Conservation (phyloP, 202 grass and related monocot genomes). For the Carex arenaria region DNA sequence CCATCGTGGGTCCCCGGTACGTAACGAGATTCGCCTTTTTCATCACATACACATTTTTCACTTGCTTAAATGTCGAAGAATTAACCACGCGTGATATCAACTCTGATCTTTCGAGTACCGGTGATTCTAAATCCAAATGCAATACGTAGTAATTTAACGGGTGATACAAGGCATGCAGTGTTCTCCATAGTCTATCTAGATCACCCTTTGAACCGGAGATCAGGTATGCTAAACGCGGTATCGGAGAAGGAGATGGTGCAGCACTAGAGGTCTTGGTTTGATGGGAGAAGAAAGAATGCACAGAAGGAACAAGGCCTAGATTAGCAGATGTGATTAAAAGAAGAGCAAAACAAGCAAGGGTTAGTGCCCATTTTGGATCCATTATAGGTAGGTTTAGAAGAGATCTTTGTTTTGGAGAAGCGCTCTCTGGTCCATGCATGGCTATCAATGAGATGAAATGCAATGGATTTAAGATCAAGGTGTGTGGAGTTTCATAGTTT, state of each 20-base stretch:
- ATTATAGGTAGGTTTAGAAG: slow-evolving; percentile 26
- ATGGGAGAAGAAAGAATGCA: slow-evolving; percentile 24
- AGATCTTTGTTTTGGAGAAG: slow-evolving; percentile 21
- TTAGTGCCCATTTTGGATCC: slow-evolving; percentile 44
- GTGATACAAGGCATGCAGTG: slow-evolving; percentile 71
- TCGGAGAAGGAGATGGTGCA: not conserved
- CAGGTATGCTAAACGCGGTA: slow-evolving; percentile 55
- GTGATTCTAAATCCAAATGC: slow-evolving; percentile 72
- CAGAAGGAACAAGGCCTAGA: slow-evolving; percentile 28
- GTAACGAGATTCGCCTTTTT: slow-evolving; percentile 67
- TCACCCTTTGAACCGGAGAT: slow-evolving; percentile 71
- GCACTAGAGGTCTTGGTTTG: slow-evolving; percentile 44
- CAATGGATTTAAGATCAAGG: slow-evolving; percentile 15
- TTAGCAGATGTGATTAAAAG: slow-evolving; percentile 27
- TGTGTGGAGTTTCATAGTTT: slow-evolving; percentile 22
- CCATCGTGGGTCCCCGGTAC: slow-evolving; percentile 83
- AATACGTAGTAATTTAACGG: slow-evolving; percentile 66
- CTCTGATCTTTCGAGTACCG: slow-evolving; percentile 33
- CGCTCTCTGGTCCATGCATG: slow-evolving; percentile 17
- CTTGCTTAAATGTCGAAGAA: slow-evolving; percentile 30
- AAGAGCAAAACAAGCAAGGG: slow-evolving; percentile 33
- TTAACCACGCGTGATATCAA: slow-evolving; percentile 29
- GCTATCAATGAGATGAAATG: slow-evolving; percentile 21
- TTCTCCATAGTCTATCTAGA: slow-evolving; percentile 43
- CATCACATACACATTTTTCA: slow-evolving; percentile 57